phyloP scores from a whole-genome alignment of 2,329 filamentous ascomycete species.

The Hymenoscyphus linearis region DNA sequence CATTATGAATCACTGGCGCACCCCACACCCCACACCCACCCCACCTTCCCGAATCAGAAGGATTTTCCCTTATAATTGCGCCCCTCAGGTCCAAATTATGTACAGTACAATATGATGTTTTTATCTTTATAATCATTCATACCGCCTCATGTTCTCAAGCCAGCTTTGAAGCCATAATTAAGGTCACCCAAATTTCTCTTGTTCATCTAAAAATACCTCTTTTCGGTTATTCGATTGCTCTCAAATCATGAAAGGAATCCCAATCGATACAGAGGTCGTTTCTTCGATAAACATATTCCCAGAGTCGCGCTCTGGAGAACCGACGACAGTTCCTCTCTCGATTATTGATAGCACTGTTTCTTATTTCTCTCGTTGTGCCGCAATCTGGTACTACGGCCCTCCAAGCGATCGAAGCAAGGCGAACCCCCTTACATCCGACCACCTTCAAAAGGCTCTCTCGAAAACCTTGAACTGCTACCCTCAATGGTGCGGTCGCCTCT shows the following conservation, averaged over 20 bases:
- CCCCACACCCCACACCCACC: too few species aligned
- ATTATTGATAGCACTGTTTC: slow-evolving; percentile 40
- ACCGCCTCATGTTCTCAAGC: not conserved
- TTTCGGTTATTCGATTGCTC: not conserved
- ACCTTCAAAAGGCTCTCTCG: slow-evolving; percentile 29
- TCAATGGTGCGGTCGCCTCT: slow-evolving; percentile 40
- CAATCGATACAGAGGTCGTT: slow-evolving; percentile 17
- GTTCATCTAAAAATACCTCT: too few species aligned
- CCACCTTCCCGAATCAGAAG: not conserved
- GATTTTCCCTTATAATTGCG: not conserved
- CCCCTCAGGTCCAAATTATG: too few species aligned
- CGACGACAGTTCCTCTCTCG: slow-evolving; percentile 31
- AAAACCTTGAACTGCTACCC: slow-evolving; percentile 36
- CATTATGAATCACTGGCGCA: not conserved
- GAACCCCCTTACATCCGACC: slow-evolving; percentile 9
- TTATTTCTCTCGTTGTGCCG: slow-evolving; percentile 37
- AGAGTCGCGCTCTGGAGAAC: slow-evolving; percentile 4
- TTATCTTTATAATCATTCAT: not conserved
- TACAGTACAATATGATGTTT: not conserved
- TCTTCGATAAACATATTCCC: slow-evolving; percentile 21
- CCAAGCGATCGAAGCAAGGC: slow-evolving; percentile 13
- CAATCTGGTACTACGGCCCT: slow-evolving; percentile 41
- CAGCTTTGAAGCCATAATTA: not conserved
- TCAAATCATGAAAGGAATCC: slow-evolving; percentile 6
- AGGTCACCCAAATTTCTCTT: not conserved